Percentiles rank a stretch among this genome's conserved stretches.
Evolutionary conservation across 345 rosid species (phyloP).

Genomic region (Syzygium grande): DNA sequence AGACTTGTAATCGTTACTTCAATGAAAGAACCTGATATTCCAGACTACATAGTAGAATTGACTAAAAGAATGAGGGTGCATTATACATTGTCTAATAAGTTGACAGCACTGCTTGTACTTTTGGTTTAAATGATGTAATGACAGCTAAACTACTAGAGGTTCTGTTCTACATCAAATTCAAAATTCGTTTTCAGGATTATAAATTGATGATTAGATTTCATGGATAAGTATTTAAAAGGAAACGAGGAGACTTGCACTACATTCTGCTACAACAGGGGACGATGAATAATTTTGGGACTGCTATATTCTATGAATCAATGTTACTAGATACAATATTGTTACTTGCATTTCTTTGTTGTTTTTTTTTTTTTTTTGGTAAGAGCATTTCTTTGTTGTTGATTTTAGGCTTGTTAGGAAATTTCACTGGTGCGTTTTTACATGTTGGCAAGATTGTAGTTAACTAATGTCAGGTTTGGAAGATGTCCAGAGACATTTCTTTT

Average conservation of each 20-base stretch:
- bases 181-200: not conserved
- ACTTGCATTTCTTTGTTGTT: not conserved
- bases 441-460: not conserved
- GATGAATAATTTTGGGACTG: not conserved
- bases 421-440: not conserved
- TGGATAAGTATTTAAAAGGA: not conserved
- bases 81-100: not conserved
- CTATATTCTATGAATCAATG: not conserved
- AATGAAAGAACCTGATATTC: not conserved
- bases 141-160: not conserved
- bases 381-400: not conserved
- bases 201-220: not conserved
- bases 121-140: not conserved
- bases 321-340: not conserved
- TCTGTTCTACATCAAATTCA: not conserved
- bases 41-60: not conserved
- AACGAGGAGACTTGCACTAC: not conserved
- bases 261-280: not conserved
- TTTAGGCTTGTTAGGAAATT: not conserved
- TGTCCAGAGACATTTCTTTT: not conserved
- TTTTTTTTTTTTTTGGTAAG: no score
- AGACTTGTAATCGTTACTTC: not conserved
- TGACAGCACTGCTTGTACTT: not conserved
- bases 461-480: not conserved
- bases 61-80: not conserved